phyloP scores from a whole-genome alignment of 441 rosid species.

The Brassica balearica region DNA sequence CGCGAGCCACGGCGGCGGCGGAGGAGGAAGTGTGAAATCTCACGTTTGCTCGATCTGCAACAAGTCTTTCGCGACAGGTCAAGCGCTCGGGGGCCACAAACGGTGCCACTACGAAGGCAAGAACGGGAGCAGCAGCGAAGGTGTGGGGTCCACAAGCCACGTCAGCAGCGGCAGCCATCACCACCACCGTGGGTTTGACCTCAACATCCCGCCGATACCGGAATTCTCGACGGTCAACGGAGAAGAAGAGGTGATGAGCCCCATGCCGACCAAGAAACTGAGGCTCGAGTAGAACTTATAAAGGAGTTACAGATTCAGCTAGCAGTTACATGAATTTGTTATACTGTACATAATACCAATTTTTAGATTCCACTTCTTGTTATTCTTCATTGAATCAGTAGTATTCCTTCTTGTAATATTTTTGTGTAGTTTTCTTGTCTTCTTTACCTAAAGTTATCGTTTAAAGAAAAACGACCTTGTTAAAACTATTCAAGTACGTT shows the following conservation, averaged over 20 bases:
- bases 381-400: constrained; percentile 9
- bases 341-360: constrained; percentile 13
- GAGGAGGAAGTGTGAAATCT: constrained; percentile 47
- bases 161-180: constrained; percentile 46
- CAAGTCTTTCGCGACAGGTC: constrained; percentile 72
- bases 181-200: constrained; percentile 57
- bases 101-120: constrained; percentile 74
- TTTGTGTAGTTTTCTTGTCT: neutral
- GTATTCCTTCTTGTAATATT: constrained; percentile 21
- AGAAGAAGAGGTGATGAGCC: constrained; percentile 89
- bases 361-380: neutral
- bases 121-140: constrained; percentile 61
- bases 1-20: constrained; percentile 34
- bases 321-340: constrained; percentile 3
- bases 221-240: constrained; percentile 56
- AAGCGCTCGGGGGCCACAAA: constrained; percentile 79
- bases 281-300: constrained; percentile 39
- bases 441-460: neutral
- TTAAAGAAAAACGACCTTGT: neutral
- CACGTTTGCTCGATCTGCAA: constrained; percentile 93
- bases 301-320: neutral
- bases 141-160: constrained; percentile 49
- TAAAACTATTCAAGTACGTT: neutral
- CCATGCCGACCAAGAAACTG: constrained; percentile 68
- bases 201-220: constrained; percentile 73